Evolutionary conservation across 768 basidiomycete species (phyloP), one percentile per base, ranked within the genome.

Genomic region (Leucocoprinus sp.): DNA sequence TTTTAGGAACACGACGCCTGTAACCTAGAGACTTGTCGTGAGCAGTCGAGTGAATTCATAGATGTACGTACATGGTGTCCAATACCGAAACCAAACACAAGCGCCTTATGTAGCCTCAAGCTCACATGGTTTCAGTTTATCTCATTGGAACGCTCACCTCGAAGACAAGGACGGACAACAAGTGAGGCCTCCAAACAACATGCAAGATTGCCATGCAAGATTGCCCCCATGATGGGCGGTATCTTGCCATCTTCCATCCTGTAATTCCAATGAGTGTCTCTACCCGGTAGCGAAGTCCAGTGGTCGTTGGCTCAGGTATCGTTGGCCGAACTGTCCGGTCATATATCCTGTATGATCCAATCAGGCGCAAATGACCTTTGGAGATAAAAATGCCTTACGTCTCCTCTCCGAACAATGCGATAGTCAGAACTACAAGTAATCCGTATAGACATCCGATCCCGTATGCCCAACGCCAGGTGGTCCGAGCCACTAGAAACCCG

Each of bases 201-300:
- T 67, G 68, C 24, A 82, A 58, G 4, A 71, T 69, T 2, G 71
- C 62, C 4, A 66, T 49, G 26, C 76, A 53, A 3, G 69, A 63
- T 31, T 72, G 67, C 11, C 21, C 51, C 78, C 80, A 82, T 0
- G 69, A 63, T 15, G 68, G 29, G 78, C 69, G 58, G 76, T 76
- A 53, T 75, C 74, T 5, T 69, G 64, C 78, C 78, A 78, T 50
- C 68, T 71, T 36, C 59, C 34, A 14, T 1, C 81, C 82, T 0
- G 80, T 84, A 24, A 82, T 65, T 2, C 83, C 83, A n/a, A 82
- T 41, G 8, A 84, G 62, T 0, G 75, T 75, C 57, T 82, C 72
- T 33, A 84, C 53, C 22, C 78, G 71, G 53, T 76, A 71, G 4
- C 67, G 66, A 1, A 80, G 55, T 12, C 71, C n/a, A n/a, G n/a